phyloP scores from a whole-genome alignment of 225 moss, liverwort and hornwort species.

The Climacium dendroides region DNA sequence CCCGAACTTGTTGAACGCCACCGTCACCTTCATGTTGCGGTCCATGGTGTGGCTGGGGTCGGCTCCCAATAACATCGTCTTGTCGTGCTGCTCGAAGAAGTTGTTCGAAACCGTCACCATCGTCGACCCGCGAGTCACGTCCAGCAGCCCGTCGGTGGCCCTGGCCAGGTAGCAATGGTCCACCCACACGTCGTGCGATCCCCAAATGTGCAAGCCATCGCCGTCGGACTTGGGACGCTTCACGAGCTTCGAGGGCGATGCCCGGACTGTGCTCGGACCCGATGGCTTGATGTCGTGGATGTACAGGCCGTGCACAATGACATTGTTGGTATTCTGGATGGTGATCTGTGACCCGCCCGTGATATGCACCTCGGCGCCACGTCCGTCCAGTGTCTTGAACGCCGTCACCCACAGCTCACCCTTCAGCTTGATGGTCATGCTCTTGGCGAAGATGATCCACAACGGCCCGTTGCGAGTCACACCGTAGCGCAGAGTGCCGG shows the following conservation, averaged over 20 bases:
- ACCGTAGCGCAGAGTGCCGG: conserved; percentile 29
- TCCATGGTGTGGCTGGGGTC: conserved; percentile 2
- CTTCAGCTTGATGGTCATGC: conserved; percentile 27
- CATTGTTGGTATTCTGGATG: conserved; percentile 7
- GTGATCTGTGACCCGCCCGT: conserved; percentile 14
- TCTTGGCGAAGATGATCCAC: conserved; percentile 33
- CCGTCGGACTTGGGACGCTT: conserved; percentile 6
- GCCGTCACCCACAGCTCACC: conserved; percentile 17
- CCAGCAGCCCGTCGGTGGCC: conserved; percentile 34
- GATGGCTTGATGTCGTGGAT: conserved; percentile 25
- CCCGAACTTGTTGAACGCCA: conserved; percentile 42
- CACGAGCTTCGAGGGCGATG: neutral
- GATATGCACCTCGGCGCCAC: conserved; percentile 31
- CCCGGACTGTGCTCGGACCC: conserved; percentile 3
- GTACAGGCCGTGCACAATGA: conserved; percentile 35
- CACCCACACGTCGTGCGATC: conserved; percentile 27
- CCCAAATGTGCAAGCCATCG: conserved; percentile 27
- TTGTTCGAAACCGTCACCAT: conserved; percentile 27
- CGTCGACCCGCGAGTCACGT: conserved; percentile 11
- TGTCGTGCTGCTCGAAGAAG: conserved; percentile 34
- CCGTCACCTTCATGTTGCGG: conserved; percentile 23
- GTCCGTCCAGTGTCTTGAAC: conserved; percentile 35
- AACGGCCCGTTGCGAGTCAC: conserved; percentile 24
- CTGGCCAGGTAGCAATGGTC: conserved; percentile 35
- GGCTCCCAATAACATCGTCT: conserved; percentile 27